A percentile compares a stretch with the other conserved stretches of the same genome.
Conservation (phyloP, 129 eudicot genomes). For the Lonicera japonica region DNA sequence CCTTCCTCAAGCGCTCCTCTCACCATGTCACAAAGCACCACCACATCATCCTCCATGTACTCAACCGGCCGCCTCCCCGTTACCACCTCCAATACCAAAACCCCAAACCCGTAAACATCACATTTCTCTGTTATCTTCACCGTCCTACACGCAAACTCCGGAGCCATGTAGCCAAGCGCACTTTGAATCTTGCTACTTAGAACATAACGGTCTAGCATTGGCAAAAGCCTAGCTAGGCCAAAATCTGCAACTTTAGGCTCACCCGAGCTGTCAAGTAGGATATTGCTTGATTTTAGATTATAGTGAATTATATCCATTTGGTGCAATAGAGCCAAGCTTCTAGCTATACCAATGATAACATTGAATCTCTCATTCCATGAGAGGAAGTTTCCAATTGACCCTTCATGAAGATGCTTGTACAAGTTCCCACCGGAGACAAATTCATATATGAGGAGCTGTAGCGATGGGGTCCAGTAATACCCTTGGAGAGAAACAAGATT, state of each 20-base stretch:
- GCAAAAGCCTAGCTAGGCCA: slow-evolving; percentile 77
- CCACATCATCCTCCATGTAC: slow-evolving; percentile 98
- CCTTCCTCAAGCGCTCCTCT: slow-evolving; percentile 87
- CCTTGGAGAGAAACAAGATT: slow-evolving; percentile 87
- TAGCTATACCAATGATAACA: slow-evolving; percentile 68
- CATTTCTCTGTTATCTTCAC: slow-evolving; percentile 88
- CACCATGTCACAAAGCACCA: slow-evolving; percentile 90
- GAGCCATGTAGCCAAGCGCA: slow-evolving; percentile 98
- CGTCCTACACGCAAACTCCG: slow-evolving; percentile 85
- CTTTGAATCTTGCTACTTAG: slow-evolving; percentile 92
- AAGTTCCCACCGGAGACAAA: slow-evolving; percentile 81
- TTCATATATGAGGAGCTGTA: slow-evolving; percentile 83
- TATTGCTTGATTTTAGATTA: slow-evolving; percentile 87
- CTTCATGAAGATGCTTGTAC: slow-evolving; percentile 83
- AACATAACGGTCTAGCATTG: slow-evolving; percentile 80
- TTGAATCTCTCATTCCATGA: slow-evolving; percentile 86
- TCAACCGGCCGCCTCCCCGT: slow-evolving; percentile 91
- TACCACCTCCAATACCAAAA: slow-evolving; percentile 67
- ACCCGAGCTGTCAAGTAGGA: slow-evolving; percentile 63
- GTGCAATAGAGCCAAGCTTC: slow-evolving; percentile 79
- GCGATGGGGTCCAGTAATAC: slow-evolving; percentile 89
- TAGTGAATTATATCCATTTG: slow-evolving; percentile 73
- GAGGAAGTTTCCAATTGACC: slow-evolving; percentile 43
- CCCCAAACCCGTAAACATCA: slow-evolving; percentile 93
- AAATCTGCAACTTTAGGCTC: slow-evolving; percentile 80